phyloP scores from a whole-genome alignment of 2,329 filamentous ascomycete genomes.

The Colletotrichum salicis region DNA sequence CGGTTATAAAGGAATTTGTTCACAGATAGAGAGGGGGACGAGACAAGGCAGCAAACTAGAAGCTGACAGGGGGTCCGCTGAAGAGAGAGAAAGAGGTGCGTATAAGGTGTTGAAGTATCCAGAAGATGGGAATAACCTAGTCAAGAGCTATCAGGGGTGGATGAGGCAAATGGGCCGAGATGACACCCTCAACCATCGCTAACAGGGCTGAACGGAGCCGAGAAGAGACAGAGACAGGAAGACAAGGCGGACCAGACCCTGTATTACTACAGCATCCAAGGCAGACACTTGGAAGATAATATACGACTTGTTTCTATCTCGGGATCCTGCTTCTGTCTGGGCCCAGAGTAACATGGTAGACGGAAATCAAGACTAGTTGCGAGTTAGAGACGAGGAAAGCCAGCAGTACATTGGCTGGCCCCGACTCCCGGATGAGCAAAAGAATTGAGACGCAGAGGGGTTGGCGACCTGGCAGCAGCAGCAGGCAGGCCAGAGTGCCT shows the following conservation, averaged over 20 bases:
- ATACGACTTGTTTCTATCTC: background rate
- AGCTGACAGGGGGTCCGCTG: conserved; percentile 2
- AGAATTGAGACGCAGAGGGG: background rate
- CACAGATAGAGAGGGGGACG: background rate
- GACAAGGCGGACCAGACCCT: background rate
- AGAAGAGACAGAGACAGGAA: background rate
- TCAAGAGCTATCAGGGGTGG: conserved; percentile 5
- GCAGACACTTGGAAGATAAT: conserved; percentile 9
- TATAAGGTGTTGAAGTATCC: background rate
- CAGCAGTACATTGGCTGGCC: background rate
- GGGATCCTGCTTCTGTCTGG: conserved; percentile 7
- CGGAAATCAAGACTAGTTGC: background rate
- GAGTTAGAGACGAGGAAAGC: background rate
- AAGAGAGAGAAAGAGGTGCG: conserved; percentile 10
- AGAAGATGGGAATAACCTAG: conserved; percentile 14
- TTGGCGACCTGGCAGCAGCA: background rate
- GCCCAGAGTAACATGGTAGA: background rate
- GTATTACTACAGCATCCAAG: background rate
- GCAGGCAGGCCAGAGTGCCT: background rate
- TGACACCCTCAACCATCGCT: conserved; percentile 9
- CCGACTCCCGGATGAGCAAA: background rate
- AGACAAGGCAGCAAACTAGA: conserved; percentile 16
- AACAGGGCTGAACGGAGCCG: conserved; percentile 5
- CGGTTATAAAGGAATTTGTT: conserved; percentile 20
- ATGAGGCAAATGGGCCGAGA: conserved; percentile 1